These are phyloP conservation scores for Lachancea mirantina DNA, from an alignment of 805 yeast genomes.

Conservation along the genomic window DNA sequence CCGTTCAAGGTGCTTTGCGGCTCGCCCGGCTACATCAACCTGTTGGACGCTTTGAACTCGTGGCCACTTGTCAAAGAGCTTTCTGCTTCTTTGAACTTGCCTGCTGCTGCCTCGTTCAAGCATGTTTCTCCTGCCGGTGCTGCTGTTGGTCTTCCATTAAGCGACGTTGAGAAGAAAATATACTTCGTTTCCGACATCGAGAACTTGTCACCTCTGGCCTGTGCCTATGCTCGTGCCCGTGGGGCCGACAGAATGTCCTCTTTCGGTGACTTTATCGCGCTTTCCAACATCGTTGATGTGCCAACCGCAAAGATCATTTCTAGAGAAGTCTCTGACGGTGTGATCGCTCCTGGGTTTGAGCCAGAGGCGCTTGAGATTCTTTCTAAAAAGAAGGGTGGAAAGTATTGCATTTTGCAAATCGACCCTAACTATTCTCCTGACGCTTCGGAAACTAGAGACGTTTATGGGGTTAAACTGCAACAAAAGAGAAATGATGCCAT, in stretches of 20 bases:
- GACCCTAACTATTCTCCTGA: conserved; percentile 92
- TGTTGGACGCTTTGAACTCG: conserved; percentile 92
- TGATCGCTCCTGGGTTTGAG: conserved; percentile 94
- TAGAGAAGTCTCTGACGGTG: conserved; percentile 97
- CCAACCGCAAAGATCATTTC: conserved; percentile 97
- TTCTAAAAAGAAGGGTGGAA: conserved; percentile 91
- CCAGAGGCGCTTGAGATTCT: conserved; percentile 87
- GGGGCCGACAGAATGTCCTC: conserved; percentile 99
- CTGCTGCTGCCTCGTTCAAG: conserved; percentile 98
- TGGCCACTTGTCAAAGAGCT: conserved; percentile 99
- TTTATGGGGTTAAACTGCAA: conserved; percentile 89
- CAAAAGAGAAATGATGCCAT: conserved; percentile 98
- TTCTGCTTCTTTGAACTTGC: conserved; percentile 86
- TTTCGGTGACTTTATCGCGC: conserved; percentile 96
- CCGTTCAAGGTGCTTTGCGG: conserved; percentile 94
- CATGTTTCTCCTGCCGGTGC: conserved; percentile 99
- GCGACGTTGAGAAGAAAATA: conserved; percentile 86
- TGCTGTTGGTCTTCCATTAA: conserved; percentile 91
- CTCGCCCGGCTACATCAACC: conserved; percentile 95
- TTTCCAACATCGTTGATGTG: conserved; percentile 90
- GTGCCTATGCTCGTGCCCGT: conserved; percentile 98
- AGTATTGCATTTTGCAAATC: conserved; percentile 91
- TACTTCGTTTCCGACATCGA: conserved; percentile 94
- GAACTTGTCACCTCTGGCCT: conserved; percentile 92
- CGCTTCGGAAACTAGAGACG: conserved; percentile 80